Conservation (phyloP, 1,284 basidiomycete genomes). For the Dichomitus squalens region DNA sequence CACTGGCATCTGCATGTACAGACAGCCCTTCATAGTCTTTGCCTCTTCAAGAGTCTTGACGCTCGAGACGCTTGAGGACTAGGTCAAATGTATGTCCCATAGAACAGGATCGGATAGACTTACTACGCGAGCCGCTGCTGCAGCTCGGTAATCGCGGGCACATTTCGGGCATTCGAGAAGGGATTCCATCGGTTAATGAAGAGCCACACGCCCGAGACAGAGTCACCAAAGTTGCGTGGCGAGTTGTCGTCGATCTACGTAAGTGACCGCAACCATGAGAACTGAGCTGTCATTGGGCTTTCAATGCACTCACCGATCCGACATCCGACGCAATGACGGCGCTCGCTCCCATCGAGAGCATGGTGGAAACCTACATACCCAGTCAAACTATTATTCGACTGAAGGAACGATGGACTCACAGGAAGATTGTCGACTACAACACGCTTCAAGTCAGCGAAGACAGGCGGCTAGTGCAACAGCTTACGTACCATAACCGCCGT, state of each 20-base stretch:
- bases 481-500: conserved; percentile 86
- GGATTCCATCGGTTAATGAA: conserved; percentile 93
- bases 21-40: conserved; percentile 83
- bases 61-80: conserved; percentile 78
- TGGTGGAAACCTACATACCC: conserved; percentile 73
- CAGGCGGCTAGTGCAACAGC: conserved; percentile 5
- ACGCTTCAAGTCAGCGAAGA: not conserved
- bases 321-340: conserved; percentile 97
- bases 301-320: conserved; percentile 66
- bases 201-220: conserved; percentile 97
- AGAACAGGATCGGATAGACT: conserved; percentile 32
- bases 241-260: conserved; percentile 89
- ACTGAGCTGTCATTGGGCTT: not conserved
- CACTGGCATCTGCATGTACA: conserved; percentile 96
- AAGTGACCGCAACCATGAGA: conserved; percentile 2
- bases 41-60: conserved; percentile 95
- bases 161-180: conserved; percentile 78
- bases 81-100: not conserved
- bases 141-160: conserved; percentile 95
- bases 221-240: conserved; percentile 92
- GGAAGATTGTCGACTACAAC: conserved; percentile 86
- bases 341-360: conserved; percentile 91
- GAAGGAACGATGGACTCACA: conserved; percentile 41
- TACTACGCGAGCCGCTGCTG: conserved; percentile 96
- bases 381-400: not conserved